phyloP scores from a whole-genome alignment of 179 eudicot genomes.

The Amaranthus tricolor region DNA sequence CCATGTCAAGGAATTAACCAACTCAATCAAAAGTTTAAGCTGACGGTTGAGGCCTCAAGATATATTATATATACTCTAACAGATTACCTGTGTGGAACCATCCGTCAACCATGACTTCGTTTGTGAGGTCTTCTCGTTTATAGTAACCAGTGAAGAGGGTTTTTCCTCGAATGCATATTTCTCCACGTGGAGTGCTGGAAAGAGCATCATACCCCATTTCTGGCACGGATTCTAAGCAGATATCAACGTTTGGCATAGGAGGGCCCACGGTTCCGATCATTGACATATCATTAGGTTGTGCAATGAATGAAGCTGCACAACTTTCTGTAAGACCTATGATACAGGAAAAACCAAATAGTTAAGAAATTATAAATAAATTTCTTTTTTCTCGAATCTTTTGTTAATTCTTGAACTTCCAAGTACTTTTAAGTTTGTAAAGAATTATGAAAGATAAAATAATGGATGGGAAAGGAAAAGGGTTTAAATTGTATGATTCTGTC shows the following conservation, averaged over 20 bases:
- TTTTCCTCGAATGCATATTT: slow-evolving; percentile 76
- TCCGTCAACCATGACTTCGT: slow-evolving; percentile 66
- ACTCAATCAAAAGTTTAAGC: no score
- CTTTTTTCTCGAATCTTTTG: no score
- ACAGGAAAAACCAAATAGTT: not conserved
- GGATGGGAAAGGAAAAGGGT: no score
- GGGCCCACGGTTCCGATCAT: slow-evolving; percentile 98
- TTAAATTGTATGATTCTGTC: not conserved
- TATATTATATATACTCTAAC: no score
- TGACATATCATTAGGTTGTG: slow-evolving; percentile 62
- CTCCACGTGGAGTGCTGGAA: slow-evolving; percentile 74
- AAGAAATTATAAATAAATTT: not conserved
- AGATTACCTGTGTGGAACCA: slow-evolving; percentile 88
- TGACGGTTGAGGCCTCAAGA: no score
- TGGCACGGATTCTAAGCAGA: slow-evolving; percentile 86
- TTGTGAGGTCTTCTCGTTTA: slow-evolving; percentile 78
- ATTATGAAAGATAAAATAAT: no score
- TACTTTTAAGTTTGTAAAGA: not conserved
- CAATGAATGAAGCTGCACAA: slow-evolving; percentile 86
- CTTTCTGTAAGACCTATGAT: slow-evolving; percentile 84
- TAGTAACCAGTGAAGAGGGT: slow-evolving; percentile 81
- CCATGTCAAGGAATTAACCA: no score
- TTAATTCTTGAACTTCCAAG: not conserved
- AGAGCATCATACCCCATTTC: slow-evolving; percentile 95
- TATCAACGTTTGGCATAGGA: slow-evolving; percentile 74